Percentiles rank a stretch among this genome's conserved stretches.
phyloP scores from a whole-genome alignment of 2,329 filamentous ascomycete species.

The Aspergillus novoparasiticus region DNA sequence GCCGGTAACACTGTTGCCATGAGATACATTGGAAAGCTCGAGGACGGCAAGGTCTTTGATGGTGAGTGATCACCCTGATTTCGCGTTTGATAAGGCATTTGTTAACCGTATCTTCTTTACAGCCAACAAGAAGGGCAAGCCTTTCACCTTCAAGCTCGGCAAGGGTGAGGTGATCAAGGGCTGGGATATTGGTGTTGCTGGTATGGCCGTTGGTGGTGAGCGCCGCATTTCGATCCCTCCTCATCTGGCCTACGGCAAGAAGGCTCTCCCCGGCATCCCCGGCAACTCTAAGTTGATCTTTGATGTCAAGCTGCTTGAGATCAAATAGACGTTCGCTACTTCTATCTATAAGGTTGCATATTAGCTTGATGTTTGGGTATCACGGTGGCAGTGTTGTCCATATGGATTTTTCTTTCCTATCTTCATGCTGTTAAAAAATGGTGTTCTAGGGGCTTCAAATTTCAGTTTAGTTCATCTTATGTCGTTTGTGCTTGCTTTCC shows the following conservation, averaged over 20 bases:
- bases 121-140: constrained; percentile 99
- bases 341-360: not conserved
- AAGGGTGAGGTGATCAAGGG: constrained; percentile 97
- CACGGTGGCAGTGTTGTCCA: constrained; percentile 8
- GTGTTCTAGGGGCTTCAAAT: constrained; percentile 29
- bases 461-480: constrained; percentile 25
- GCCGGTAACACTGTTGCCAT: constrained; percentile 87
- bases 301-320: constrained; percentile 83
- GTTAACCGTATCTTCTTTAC: constrained; percentile 15
- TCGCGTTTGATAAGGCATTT: not conserved
- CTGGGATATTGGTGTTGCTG: constrained; percentile 92
- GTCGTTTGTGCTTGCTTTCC: not conserved
- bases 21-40: constrained; percentile 97
- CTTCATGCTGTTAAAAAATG: constrained; percentile 17
- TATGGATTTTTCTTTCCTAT: constrained; percentile 16
- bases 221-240: constrained; percentile 88
- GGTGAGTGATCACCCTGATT: constrained; percentile 57
- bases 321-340: constrained; percentile 63
- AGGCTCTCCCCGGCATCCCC: constrained; percentile 80
- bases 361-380: constrained; percentile 5
- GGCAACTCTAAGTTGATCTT: constrained; percentile 89
- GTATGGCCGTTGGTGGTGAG: constrained; percentile 93
- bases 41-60: constrained; percentile 94
- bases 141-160: constrained; percentile 94
- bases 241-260: constrained; percentile 84